Evolutionary conservation across 2,329 filamentous ascomycete species (phyloP), one percentile per base, ranked within the genome.

Genomic region (Rhynchosporium secalis): DNA sequence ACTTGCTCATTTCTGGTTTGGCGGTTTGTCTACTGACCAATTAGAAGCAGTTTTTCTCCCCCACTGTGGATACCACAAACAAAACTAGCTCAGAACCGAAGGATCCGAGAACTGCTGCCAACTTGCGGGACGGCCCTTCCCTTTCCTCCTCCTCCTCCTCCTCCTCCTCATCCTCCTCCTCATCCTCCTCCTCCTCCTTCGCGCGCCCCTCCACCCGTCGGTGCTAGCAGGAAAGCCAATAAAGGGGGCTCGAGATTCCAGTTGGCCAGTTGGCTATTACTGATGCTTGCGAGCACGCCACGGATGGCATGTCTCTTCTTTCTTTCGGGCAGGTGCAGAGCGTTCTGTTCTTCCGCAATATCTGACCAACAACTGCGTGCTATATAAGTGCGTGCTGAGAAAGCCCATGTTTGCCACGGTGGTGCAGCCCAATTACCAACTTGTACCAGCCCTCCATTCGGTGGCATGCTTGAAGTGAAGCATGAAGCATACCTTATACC

Each of bases 161-260:
- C 33, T 40, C 51, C 51, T 41, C 51, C n/a, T 54, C n/a, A n/a
- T n/a, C n/a, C n/a, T 8, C 8, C 2, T 12, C 31, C 47, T 13
- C 31, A 2, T 20, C 1, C 51, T 54, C 51, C 51, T 41, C 51
- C 33, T 40, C 51, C 51, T 41, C 51, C n/a, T 54, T 33, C 51
- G 36, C 49, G 26, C 49, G 33, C 33, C 49, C 49, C 49, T 36
- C 33, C 49, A 38, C 36, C 33, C 33, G 4, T 26, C 20, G n/a
- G 8, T 36, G 51, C 33, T 41, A 41, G 51, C 36, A 33, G 36
- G 38, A 33, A 54, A 54, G 33, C 33, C n/a, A 28, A 10, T 26
- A 54, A 41, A 6, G 51, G 51, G 48, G n/a, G 15, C 20, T 41
- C 51, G 20, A 40, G n/a, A n/a, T 1, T n/a, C 36, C 13, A 13